Evolutionary conservation across 257 asterid species (phyloP), one percentile per base, ranked within the genome.

Genomic region (Verbena officinalis): DNA sequence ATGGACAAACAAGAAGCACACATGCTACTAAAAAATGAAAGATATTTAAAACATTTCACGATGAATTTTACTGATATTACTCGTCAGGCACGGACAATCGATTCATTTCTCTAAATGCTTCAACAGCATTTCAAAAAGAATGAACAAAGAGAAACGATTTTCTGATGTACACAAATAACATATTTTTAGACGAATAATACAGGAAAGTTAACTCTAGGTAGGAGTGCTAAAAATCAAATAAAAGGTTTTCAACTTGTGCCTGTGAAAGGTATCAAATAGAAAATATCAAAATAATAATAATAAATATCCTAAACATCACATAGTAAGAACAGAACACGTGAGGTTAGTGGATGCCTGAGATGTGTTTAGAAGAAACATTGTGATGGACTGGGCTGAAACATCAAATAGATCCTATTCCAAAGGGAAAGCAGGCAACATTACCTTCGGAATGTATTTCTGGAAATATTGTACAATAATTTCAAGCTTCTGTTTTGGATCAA

Each of bases 361-460:
- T 10, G 21, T 17, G 69, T 57, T 40, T 40, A 43, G 59, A 19
- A 11, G 66, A 42, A 42, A 62, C 50, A 60, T 24, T 3, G 33
- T 36, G 49, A 44, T 23, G 16, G 62, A 54, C 62, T 21, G 72
- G 58, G 53, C 9, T 0, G 2, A 45, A 40, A 36, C 40, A 4
- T 36, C 11, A 36, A 15, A 59, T 23, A 58, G 48, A 67, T 56
- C 31, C 14, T 55, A 48, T 9, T 27, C 50, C 50, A 40, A 61
- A 56, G 42, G 36, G 11, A 65, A 62, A 55, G n/a, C 43, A 62
- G 70, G 60, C 36, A 67, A 24, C 70, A 38, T n/a, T 75, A 88
- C 99, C 92, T 83, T 84, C 1, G 90, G 79, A 19, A 83, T 84
- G 75, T 87, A 93, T 85, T 90, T 93, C 72, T 71, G 95, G 77